phyloP scores from a whole-genome alignment of 2,329 filamentous ascomycete genomes.

The Trichoderma asperellum region DNA sequence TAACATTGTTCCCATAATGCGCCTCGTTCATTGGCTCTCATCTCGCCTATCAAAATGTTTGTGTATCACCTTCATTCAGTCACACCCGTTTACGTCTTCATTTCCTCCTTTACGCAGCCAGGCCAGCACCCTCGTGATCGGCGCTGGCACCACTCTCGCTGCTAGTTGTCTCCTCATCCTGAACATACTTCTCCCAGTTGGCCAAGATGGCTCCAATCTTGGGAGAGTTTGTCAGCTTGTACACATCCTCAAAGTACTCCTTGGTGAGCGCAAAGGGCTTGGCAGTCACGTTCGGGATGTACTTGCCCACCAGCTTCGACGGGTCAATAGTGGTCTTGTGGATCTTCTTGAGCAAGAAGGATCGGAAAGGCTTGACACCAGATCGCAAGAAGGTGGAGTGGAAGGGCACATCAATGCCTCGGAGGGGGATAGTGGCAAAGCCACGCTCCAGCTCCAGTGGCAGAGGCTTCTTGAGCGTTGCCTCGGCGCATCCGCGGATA shows the following conservation, averaged over 20 bases:
- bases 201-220: slow-evolving; percentile 80
- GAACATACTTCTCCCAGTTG: slow-evolving; percentile 77
- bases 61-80: background rate
- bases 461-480: slow-evolving; percentile 84
- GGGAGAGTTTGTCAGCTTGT: slow-evolving; percentile 83
- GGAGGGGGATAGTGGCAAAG: slow-evolving; percentile 94
- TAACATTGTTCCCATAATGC: background rate
- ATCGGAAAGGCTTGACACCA: slow-evolving; percentile 98
- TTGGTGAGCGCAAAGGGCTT: slow-evolving; percentile 93
- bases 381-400: slow-evolving; percentile 97
- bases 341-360: slow-evolving; percentile 99
- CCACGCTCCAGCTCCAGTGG: slow-evolving; percentile 91
- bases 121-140: slow-evolving; percentile 48
- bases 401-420: slow-evolving; percentile 98
- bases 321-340: slow-evolving; percentile 99
- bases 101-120: slow-evolving; percentile 43
- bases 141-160: slow-evolving; percentile 48
- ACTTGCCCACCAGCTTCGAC: slow-evolving; percentile 94
- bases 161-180: slow-evolving; percentile 49
- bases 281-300: slow-evolving; percentile 98
- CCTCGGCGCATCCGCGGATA: slow-evolving; percentile 83
- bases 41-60: slow-evolving; percentile 15
- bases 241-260: slow-evolving; percentile 99
- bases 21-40: slow-evolving; percentile 3
- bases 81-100: background rate